Base-by-base conservation (phyloP, 805 yeast species). In the Metschnikowia matae region DNA sequence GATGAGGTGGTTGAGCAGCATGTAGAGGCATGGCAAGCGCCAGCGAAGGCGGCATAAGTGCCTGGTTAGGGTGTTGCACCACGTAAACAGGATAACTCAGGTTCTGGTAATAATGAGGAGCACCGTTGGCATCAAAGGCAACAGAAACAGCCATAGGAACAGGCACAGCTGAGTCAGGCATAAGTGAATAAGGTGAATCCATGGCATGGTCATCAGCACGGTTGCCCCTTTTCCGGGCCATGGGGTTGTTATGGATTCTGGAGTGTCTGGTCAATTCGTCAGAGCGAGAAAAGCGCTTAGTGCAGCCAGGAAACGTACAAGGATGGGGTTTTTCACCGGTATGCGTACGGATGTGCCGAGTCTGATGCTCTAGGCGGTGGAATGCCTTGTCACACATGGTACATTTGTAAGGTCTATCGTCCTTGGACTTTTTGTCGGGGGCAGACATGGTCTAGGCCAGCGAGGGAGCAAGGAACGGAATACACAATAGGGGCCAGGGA, bases 271-370 rank as follows among this genome's bases (percentile, higher is more conserved):
- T 89, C 50, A 89, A 76, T 69, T 89, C 96, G 68, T 90, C 96
- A 26, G 84, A 77, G 54, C 96, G 78, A 51, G 87, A 79, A 63
- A 89, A 89, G 54, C 86, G 76, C 67, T 90, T 89, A 48, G 82
- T 67, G 69, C 97, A 89, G n/a, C 88, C 88, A 1, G 94, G 90
- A 58, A 79, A 89, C 17, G 83, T 79, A 68, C 97, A 89, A 45
- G 82, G 83, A 63, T 87, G 94, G 2, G 96, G 96, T 65, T 89
- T 87, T 65, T 89, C 96, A 44, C 97, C 97, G 0, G 97, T 89
- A 69, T 89, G 96, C 8, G 96, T 89, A 51, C 96, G 75, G 58
- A 90, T 85, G 65, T 89, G 97, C 57, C 97, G 78, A 11, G 96
- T 89, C 64, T 88, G 95, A 66, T 89, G 97, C 66, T 89, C 97